Base-by-base conservation (phyloP, 2,329 filamentous ascomycete genomes). In the Atkinsonella hypoxylon region DNA sequence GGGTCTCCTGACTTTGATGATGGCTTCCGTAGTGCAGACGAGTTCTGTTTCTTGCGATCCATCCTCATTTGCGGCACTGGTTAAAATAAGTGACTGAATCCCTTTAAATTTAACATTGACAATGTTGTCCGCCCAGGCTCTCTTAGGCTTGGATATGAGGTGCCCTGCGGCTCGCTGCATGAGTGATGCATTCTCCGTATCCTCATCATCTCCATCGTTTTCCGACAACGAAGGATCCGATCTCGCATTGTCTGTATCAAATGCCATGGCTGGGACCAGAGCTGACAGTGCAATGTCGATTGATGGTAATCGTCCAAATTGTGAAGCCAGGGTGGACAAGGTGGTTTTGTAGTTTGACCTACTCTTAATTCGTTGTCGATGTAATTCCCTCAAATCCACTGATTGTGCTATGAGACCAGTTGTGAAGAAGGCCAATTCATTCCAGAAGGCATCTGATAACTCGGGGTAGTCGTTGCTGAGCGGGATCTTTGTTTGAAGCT, bases 81-180 rank as follows among this genome's bases (percentile, higher is more conserved):
- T 31, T 48, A 51, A 53, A 1, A 53, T 38, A 20, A 57, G 52
- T 1, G 58, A 55, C 52, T 68, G 66, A 26, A 77, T 64, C 13
- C 71, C 74, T 53, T 67, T 73, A 58, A 82, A 82, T n/a, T 69
- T 71, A 47, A 87, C 68, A 47, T 74, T 72, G 30, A 86, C 70
- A 36, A 73, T 72, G 52, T 85, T 75, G 40, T 73, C 70, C 1
- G 79, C 80, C 82, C 82, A 85, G 3, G 70, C 64, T 34, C 62
- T 64, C 51, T 63, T 67, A 9, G 59, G 50, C 18, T 22, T 30
- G 9, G 58, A 45, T 40, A 55, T 30, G 43, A 52, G 31, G 50
- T 53, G 56, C 18, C 53, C 57, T 4, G 56, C 52, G n/a, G 50
- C 52, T 32, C 51, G 57, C 30, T 50, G 57, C 41, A 58, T 55